Base-by-base conservation (phyloP, 2,329 filamentous ascomycete species). In the Microdochium trichocladiopsis region DNA sequence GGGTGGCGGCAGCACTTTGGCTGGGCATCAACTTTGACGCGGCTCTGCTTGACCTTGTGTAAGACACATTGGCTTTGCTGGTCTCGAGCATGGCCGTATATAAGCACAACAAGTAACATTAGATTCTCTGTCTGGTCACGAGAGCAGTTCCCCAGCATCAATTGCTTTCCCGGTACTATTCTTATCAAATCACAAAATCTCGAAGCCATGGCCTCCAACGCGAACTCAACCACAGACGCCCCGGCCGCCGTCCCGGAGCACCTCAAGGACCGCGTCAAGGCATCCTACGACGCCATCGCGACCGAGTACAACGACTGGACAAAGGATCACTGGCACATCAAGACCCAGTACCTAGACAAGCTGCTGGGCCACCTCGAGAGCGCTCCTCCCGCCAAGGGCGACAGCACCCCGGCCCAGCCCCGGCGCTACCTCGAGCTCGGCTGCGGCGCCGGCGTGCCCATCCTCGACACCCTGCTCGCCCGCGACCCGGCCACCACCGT, bases 231-330 rank as follows among this genome's bases (percentile, higher is more conserved):
- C 28, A 14, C 14, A 8, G 14, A 31, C 14, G 14, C 28, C 28
- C 8, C 28, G 14, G 28, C 8, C 14, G 28, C 28, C 28, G 28
- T 25, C 24, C 61, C 62, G 25, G 51, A 51, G 2, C 56, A 72
- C 54, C 51, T 73, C 55, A 73, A 73, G 56, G 54, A 61, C n/a
- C 69, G 72, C 48, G 48, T 72, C 52, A 67, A 66, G 51, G 61
- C 60, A 4, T 71, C 70, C 2, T 73, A 73, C 59, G 67, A 73
- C 53, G 60, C 61, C 31, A 72, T 74, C 51, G 69, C 69, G 3
- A 53, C 62, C 1, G 52, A 53, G 8, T 74, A 75, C 63, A 73
- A 72, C 55, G 57, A 59, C 47, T 74, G 72, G 72, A 69, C 72
- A 1, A 51, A 55, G 4, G 56, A 58, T 2, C 63, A 71, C 51